A percentile compares a stretch with the other conserved stretches of the same genome.
These are phyloP conservation scores for Venustampulla echinocandica DNA, from an alignment of 495 filamentous ascomycete species.

Conservation along the genomic window DNA sequence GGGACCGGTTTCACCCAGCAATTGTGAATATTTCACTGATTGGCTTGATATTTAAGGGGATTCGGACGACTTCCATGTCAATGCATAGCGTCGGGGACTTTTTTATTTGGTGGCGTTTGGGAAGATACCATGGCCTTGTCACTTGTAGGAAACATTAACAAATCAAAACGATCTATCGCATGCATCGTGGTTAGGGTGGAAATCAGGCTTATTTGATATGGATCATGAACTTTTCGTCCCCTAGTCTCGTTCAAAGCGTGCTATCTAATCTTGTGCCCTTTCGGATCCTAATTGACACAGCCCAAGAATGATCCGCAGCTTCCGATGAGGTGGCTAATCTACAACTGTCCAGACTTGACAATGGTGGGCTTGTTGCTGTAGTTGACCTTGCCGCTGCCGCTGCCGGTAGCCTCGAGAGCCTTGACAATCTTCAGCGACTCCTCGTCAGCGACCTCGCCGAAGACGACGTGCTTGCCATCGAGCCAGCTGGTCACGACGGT, in stretches of 20 bases:
- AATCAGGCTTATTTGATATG: constrained; percentile 14
- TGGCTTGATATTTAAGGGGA: constrained; percentile 49
- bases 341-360: constrained; percentile 47
- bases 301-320: constrained; percentile 11
- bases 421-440: constrained; percentile 57
- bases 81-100: constrained; percentile 17
- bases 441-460: constrained; percentile 63
- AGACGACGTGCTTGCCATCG: constrained; percentile 74
- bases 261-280: not conserved
- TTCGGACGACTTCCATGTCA: not conserved
- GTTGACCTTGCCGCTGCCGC: constrained; percentile 49
- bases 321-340: constrained; percentile 23
- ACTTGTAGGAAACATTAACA: not conserved
- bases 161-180: constrained; percentile 2
- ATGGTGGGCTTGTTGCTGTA: constrained; percentile 61
- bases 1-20: constrained; percentile 78
- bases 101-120: constrained; percentile 20
- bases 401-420: constrained; percentile 66
- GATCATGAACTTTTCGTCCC: constrained; percentile 19
- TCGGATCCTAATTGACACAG: constrained; percentile 7
- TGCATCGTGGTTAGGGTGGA: not conserved
- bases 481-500: constrained; percentile 65
- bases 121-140: constrained; percentile 18
- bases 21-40: constrained; percentile 79
- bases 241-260: constrained; percentile 3